Conservation (phyloP, 2,329 filamentous ascomycete species). For the Clarireedia monteithiana region DNA sequence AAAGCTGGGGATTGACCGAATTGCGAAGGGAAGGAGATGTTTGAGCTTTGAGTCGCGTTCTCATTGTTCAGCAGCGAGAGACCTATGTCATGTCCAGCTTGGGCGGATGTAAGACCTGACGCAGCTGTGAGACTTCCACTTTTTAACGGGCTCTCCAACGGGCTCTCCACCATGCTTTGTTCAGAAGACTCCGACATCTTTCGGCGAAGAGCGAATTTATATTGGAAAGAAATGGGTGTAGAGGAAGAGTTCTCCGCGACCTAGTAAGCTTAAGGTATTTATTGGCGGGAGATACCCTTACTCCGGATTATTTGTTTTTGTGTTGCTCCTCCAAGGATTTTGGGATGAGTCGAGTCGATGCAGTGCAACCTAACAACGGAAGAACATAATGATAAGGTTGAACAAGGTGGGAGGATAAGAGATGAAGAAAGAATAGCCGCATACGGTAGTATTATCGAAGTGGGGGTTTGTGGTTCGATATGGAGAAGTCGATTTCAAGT, state of each 20-base stretch:
- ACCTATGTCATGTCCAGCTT: background rate
- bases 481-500: too few species aligned
- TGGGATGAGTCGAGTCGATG: background rate
- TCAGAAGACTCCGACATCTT: background rate
- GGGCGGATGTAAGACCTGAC: background rate
- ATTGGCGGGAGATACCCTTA: background rate
- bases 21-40: background rate
- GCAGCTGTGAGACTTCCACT: conserved; percentile 2
- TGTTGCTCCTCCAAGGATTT: background rate
- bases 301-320: background rate
- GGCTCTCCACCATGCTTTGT: conserved; percentile 1
- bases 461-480: too few species aligned
- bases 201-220: background rate
- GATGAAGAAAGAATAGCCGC: too few species aligned
- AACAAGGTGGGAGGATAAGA: too few species aligned
- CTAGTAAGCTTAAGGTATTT: background rate
- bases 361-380: background rate
- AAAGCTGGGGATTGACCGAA: conserved; percentile 1
- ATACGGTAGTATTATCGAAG: too few species aligned
- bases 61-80: background rate
- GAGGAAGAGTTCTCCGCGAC: too few species aligned
- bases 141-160: background rate
- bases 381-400: background rate
- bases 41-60: background rate
- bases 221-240: background rate